Base-by-base conservation (phyloP, 108 stramenopile species). In the Fragilaria crotonensis region DNA sequence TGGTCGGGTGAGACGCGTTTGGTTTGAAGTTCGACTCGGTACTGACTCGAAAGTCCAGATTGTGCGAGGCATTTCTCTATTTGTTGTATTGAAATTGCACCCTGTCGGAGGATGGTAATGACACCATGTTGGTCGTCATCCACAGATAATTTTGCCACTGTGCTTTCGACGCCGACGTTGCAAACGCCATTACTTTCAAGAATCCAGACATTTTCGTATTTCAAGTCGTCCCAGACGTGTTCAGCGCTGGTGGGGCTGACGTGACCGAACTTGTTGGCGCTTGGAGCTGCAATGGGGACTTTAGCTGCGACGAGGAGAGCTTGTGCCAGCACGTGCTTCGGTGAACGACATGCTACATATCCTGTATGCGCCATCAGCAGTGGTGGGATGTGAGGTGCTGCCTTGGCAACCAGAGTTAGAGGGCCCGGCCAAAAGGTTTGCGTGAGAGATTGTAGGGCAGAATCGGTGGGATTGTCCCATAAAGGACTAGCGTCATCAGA, bases 231-330 rank as follows among this genome's bases (percentile, higher is more conserved):
- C 77, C 93, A 80, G 0, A 99, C 99, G 66, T 99, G 99, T 11
- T 55, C 49, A 0, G 97, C 93, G 25, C 64, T 45, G 2, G 99
- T 99, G 31, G 99, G 97, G 25, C 87, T 89, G 5, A 98, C 95
- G 54, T 98, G 97, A 19, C 95, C 97, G 71, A 98, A 99, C 45
- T 96, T 89, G 60, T 99, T 99, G 17, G 99, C 99, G 61, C 83
- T 85, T 9, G 99, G 99, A 21, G 99, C 99, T 2, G 97, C 97
- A 48, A 99, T 93, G 22, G 99, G 99, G 41, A 96, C 87, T 32
- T 70, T 31, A 4, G 92, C 87, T 14, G 68, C 75, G 23, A 62
- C 62, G 30, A 99, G 73, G 30, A 99, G 66, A 2, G 78, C 75
- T 30, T 77, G 66, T 18, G 99, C 94, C 7, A 96, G 56, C 1